Evolutionary conservation across 1,284 basidiomycete species (phyloP).

Genomic region (Megacollybia platyphylla): DNA sequence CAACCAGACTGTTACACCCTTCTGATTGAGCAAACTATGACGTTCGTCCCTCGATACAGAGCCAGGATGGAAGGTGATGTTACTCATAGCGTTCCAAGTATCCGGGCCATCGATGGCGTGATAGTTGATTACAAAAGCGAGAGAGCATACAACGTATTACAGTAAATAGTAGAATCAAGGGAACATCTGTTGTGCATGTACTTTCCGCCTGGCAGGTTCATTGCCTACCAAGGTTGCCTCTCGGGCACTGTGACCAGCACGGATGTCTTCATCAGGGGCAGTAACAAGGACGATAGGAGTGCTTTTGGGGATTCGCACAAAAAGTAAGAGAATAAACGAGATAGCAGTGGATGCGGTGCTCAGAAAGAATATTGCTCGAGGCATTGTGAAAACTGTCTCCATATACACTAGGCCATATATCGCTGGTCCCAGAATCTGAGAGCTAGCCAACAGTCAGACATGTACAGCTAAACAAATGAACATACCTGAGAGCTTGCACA

Average conservation of each 20-base stretch:
- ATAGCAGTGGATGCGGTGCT: conserved; percentile 15
- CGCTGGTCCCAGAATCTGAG: conserved; percentile 43
- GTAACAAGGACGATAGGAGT: no score
- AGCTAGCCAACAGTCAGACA: conserved; percentile 16
- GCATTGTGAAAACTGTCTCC: conserved; percentile 45
- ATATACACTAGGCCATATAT: conserved; percentile 49
- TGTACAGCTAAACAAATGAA: conserved; percentile 1
- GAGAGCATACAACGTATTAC: background rate
- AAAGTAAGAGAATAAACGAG: conserved; percentile 27
- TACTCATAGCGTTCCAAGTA: conserved; percentile 17
- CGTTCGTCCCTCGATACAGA: conserved; percentile 66
- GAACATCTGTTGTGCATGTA: no score
- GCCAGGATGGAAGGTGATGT: conserved; percentile 73
- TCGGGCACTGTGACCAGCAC: no score
- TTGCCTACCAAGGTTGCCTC: no score
- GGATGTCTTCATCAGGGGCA: no score
- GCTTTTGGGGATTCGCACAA: conserved; percentile 7
- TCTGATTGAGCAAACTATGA: conserved; percentile 56
- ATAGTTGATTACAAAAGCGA: background rate
- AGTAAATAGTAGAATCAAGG: background rate
- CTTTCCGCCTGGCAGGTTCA: no score
- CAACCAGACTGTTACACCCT: conserved; percentile 86
- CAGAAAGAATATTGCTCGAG: conserved; percentile 27
- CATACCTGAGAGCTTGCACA: conserved; percentile 50
- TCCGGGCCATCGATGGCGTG: background rate